A percentile compares a stretch with the other conserved stretches of the same genome.
These are phyloP conservation scores for Antrodiella citrinella DNA, from an alignment of 768 basidiomycete genomes.

Conservation along the genomic window DNA sequence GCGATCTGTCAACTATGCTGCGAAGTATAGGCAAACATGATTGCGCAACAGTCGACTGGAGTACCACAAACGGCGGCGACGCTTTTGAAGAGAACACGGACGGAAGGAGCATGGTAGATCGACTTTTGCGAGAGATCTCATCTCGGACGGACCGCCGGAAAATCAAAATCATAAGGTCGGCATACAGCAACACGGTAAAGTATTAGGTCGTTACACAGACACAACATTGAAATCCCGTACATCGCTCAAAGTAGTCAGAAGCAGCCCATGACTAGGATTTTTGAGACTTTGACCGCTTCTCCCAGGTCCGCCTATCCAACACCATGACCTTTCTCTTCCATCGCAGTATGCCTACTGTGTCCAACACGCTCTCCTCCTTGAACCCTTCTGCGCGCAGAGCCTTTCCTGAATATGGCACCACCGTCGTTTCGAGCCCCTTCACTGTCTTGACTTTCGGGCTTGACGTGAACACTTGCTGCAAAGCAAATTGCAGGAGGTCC, in stretches of 20 bases:
- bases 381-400: constrained; percentile 45
- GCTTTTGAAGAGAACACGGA: neutral
- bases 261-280: neutral
- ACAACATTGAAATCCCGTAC: too few species aligned
- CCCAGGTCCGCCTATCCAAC: constrained; percentile 9
- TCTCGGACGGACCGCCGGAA: too few species aligned
- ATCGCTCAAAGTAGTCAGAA: too few species aligned
- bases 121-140: too few species aligned
- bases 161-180: too few species aligned
- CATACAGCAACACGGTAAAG: too few species aligned
- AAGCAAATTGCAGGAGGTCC: constrained; percentile 56
- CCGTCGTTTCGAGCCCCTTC: constrained; percentile 37
- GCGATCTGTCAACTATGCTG: constrained; percentile 5
- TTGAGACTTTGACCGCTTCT: neutral
- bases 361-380: constrained; percentile 30
- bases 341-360: constrained; percentile 42
- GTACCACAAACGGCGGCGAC: constrained; percentile 14
- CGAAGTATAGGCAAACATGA: constrained; percentile 19
- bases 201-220: too few species aligned
- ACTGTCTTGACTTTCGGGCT: constrained; percentile 36
- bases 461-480: constrained; percentile 46
- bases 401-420: constrained; percentile 41
- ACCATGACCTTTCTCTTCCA: constrained; percentile 35
- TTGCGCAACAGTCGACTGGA: constrained; percentile 22
- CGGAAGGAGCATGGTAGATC: neutral